These are phyloP conservation scores for Sordaria brevicollis DNA, from an alignment of 495 filamentous ascomycete genomes.

Conservation along the genomic window DNA sequence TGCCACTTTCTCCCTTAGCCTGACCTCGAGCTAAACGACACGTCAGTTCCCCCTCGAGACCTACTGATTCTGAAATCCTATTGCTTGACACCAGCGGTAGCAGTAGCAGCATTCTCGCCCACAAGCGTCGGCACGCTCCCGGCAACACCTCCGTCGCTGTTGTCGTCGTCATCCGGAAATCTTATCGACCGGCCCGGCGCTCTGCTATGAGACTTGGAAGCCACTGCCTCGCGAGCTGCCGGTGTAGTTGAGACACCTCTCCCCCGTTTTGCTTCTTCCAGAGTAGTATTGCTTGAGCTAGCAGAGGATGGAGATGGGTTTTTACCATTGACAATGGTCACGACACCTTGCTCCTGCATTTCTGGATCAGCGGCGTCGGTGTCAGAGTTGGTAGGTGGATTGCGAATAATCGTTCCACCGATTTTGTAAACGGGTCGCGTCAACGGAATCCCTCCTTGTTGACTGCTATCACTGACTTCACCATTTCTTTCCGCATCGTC, in stretches of 20 bases:
- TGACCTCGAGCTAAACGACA: no score
- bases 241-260: neutral
- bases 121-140: neutral
- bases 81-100: neutral
- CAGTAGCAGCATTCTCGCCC: neutral
- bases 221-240: neutral
- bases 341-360: neutral
- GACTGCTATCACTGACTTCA: neutral
- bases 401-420: slow-evolving; percentile 22
- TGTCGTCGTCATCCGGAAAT: slow-evolving; percentile 31
- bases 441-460: slow-evolving; percentile 6
- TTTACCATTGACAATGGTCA: neutral
- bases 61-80: no score
- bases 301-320: neutral
- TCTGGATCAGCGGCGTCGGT: neutral
- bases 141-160: neutral
- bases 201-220: neutral
- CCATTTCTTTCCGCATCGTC: neutral
- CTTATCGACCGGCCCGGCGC: slow-evolving; percentile 25
- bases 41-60: no score
- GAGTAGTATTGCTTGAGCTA: neutral
- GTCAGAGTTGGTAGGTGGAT: neutral
- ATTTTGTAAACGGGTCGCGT: slow-evolving; percentile 40
- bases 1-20: no score
- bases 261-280: neutral